A percentile compares a stretch with the other conserved stretches of the same genome.
These are phyloP conservation scores for Rhododendron vialii DNA, from an alignment of 148 eudicot species.

Conservation along the genomic window DNA sequence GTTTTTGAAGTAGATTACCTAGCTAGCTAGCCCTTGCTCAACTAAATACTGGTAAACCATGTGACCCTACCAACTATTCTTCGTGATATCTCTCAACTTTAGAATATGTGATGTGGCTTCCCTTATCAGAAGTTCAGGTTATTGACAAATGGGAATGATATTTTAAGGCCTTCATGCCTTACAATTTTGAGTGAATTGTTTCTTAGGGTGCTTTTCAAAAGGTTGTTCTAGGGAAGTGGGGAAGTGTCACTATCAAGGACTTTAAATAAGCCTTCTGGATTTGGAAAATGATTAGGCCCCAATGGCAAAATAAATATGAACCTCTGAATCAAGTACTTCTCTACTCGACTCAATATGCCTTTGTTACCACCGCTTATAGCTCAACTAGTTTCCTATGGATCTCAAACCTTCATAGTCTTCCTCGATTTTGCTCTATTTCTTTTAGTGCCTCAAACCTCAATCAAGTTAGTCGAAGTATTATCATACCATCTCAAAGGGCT, in stretches of 20 bases:
- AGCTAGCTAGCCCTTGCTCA: not conserved
- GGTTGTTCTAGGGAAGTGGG: not conserved
- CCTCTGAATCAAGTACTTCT: not conserved
- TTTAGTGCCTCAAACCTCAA: not conserved
- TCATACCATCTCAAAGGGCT: too few relatives aligned
- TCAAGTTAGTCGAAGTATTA: too few relatives aligned
- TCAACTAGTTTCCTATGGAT: not conserved
- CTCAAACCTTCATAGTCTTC: not conserved
- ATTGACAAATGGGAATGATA: not conserved
- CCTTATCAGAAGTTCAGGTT: not conserved
- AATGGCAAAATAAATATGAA: not conserved
- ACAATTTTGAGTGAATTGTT: not conserved
- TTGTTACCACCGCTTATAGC: not conserved
- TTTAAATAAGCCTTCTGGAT: not conserved
- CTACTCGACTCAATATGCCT: not conserved
- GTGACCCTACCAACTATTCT: not conserved
- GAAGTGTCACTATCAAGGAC: not conserved
- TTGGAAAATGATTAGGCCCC: not conserved
- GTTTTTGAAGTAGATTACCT: not conserved
- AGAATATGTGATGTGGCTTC: not conserved
- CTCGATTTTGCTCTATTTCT: not conserved
- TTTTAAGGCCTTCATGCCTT: not conserved
- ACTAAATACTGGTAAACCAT: not conserved
- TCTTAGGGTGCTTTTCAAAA: not conserved
- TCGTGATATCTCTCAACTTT: not conserved